A percentile compares a stretch with the other conserved stretches of the same genome.
phyloP scores from a whole-genome alignment of 1,284 basidiomycete genomes.

The Gomphus bonarii region DNA sequence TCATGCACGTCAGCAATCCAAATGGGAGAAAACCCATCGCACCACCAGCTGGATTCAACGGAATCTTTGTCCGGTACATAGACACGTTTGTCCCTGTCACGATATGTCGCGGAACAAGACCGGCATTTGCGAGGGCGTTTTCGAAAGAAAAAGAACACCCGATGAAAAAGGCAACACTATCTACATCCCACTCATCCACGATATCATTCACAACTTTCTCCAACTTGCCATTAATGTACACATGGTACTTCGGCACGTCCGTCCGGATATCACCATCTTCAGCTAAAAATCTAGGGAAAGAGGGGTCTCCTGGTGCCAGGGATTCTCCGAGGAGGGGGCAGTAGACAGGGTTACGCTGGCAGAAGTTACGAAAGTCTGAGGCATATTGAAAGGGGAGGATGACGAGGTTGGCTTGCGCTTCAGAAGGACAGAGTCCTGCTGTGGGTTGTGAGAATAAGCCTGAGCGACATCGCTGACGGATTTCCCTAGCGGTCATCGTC shows the following conservation, averaged over 20 bases:
- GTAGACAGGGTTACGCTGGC: not conserved
- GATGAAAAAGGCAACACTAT: slow-evolving; percentile 1
- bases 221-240: slow-evolving; percentile 1
- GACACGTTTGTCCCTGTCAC: not conserved
- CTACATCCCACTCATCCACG: not conserved
- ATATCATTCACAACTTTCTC: not conserved
- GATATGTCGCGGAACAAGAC: not conserved
- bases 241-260: not conserved
- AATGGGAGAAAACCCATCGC: not conserved
- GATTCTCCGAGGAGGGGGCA: slow-evolving; percentile 2
- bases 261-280: not conserved
- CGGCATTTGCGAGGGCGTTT: not conserved
- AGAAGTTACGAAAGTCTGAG: not conserved
- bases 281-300: not conserved
- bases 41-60: not conserved
- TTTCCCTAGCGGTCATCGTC: not conserved
- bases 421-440: not conserved
- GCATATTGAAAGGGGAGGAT: not conserved
- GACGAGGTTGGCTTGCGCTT: not conserved
- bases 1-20: not conserved
- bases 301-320: not conserved
- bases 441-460: not conserved
- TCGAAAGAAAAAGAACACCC: slow-evolving; percentile 1
- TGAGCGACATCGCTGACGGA: not conserved
- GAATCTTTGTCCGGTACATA: not conserved